Percentiles rank a stretch among this genome's conserved stretches.
Conservation (phyloP, 2,329 filamentous ascomycete species). For the Penicillium aurantiogriseum region DNA sequence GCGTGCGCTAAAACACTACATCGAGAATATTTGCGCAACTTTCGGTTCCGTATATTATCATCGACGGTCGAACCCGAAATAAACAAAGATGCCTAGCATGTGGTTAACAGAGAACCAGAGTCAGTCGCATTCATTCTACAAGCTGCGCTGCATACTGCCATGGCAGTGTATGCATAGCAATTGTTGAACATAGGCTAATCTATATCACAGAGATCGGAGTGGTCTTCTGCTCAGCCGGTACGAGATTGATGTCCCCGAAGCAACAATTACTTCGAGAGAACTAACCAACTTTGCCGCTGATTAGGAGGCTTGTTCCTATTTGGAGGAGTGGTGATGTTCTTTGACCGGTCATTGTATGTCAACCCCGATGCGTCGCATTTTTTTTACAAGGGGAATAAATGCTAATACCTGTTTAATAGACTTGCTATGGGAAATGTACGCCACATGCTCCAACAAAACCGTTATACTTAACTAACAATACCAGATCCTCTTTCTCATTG, state of each 20-base stretch:
- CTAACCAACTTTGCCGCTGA: slow-evolving; percentile 6
- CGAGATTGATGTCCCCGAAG: slow-evolving; percentile 32
- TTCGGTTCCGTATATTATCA: neutral
- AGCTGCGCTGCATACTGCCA: neutral
- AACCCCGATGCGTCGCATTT: neutral
- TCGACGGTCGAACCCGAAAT: neutral
- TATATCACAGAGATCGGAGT: slow-evolving; percentile 79
- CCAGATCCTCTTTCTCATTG: slow-evolving; percentile 95
- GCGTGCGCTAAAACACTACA: neutral
- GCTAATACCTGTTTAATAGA: slow-evolving; percentile 48
- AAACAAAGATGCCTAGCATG: slow-evolving; percentile 73
- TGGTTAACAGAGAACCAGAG: slow-evolving; percentile 96
- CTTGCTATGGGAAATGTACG: slow-evolving; percentile 95
- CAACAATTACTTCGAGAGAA: slow-evolving; percentile 11
- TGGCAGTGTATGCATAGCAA: neutral
- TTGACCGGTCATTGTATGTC: slow-evolving; percentile 88
- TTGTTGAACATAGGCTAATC: slow-evolving; percentile 19
- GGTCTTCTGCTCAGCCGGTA: slow-evolving; percentile 96
- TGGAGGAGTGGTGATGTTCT: slow-evolving; percentile 93
- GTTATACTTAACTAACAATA: slow-evolving; percentile 6
- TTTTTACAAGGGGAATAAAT: neutral
- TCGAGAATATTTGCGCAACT: neutral
- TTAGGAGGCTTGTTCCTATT: slow-evolving; percentile 91
- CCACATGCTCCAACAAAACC: slow-evolving; percentile 4
- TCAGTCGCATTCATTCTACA: slow-evolving; percentile 50